phyloP scores from a whole-genome alignment of 306 rosid genomes.

The Fragaria nilgerrensis region DNA sequence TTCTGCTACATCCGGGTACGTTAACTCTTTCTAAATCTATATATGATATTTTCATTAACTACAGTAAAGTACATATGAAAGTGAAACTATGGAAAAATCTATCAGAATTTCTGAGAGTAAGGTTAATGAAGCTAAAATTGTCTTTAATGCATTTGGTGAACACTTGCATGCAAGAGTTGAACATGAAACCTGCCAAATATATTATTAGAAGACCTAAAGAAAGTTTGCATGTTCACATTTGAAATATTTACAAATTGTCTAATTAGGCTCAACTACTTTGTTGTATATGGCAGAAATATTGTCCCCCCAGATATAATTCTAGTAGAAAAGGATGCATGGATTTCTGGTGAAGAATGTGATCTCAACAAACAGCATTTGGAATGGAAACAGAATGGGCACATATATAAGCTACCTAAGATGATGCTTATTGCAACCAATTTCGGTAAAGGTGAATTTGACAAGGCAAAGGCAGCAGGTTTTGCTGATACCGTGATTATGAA shows the following conservation, averaged over 20 bases:
- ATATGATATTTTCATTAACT: background rate
- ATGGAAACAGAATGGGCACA: slow-evolving; percentile 66
- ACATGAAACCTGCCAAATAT: background rate
- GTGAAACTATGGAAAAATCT: background rate
- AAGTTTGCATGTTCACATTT: background rate
- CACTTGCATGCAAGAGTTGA: background rate
- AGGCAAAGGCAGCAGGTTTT: slow-evolving; percentile 74
- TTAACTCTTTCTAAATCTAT: background rate
- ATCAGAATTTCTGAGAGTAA: background rate
- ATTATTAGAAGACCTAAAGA: background rate
- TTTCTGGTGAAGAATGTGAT: slow-evolving; percentile 62
- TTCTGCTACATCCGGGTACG: slow-evolving; percentile 54
- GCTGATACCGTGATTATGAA: slow-evolving; percentile 93
- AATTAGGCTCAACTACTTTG: slow-evolving; percentile 19
- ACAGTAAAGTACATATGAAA: background rate
- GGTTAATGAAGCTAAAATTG: background rate
- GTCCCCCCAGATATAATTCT: slow-evolving; percentile 72
- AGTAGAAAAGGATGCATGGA: slow-evolving; percentile 86
- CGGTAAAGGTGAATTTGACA: slow-evolving; percentile 53
- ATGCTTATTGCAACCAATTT: slow-evolving; percentile 88
- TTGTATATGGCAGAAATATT: slow-evolving; percentile 48
- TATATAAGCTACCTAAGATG: slow-evolving; percentile 61
- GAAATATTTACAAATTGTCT: background rate
- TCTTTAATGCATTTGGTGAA: background rate
- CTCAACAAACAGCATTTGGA: slow-evolving; percentile 47